These are phyloP conservation scores for Gossypium longicalyx DNA, from an alignment of 345 rosid species.

Conservation along the genomic window DNA sequence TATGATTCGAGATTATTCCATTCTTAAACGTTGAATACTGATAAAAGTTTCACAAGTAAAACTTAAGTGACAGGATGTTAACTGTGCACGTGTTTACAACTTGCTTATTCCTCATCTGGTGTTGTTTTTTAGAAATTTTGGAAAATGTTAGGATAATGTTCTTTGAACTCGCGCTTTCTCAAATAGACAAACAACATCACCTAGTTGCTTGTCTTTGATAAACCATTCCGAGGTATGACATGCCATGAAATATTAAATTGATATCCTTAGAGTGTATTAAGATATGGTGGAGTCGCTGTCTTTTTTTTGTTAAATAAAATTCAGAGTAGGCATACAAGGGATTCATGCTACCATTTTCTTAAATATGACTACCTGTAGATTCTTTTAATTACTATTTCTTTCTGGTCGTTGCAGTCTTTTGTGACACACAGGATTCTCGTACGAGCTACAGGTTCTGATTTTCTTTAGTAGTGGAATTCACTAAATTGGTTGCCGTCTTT, in stretches of 20 bases:
- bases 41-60: too few species aligned
- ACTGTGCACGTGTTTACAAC: neutral
- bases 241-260: neutral
- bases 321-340: neutral
- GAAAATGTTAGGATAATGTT: neutral
- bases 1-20: neutral
- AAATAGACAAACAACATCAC: neutral
- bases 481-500: neutral
- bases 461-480: neutral
- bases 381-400: constrained; percentile 3
- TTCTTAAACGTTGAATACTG: too few species aligned
- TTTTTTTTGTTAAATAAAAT: neutral
- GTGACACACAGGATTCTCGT: constrained; percentile 60
- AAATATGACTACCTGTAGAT: neutral
- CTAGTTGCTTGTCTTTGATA: neutral
- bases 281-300: neutral
- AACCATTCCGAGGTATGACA: neutral
- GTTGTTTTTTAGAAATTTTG: neutral
- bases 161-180: neutral
- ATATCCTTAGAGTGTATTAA: neutral
- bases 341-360: neutral
- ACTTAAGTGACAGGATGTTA: neutral
- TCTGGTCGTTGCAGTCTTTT: constrained; percentile 48
- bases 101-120: neutral
- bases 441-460: constrained; percentile 40